Evolutionary conservation across 2,329 filamentous ascomycete species (phyloP).

Genomic region (Pseudogymnoascus sp.): DNA sequence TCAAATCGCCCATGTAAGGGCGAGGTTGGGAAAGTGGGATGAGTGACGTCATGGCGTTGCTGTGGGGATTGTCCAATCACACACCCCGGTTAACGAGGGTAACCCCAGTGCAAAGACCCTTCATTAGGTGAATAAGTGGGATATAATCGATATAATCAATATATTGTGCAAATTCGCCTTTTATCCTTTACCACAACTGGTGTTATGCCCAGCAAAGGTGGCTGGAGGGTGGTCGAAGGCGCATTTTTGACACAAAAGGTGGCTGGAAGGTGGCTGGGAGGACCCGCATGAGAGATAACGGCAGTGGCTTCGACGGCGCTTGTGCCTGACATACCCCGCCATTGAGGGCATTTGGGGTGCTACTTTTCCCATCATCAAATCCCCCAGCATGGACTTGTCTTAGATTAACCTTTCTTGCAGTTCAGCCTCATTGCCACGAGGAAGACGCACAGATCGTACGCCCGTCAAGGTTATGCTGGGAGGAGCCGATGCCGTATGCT

Average conservation of each 20-base stretch:
- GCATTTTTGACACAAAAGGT: not conserved
- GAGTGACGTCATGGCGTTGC: not conserved
- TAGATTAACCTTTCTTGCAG: not conserved
- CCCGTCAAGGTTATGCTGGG: not conserved
- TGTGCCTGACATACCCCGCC: not conserved
- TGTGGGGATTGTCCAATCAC: not conserved
- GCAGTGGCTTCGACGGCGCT: not conserved
- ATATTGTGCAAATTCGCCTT: not conserved
- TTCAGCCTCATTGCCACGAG: not conserved
- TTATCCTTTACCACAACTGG: not conserved
- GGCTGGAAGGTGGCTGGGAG: not conserved
- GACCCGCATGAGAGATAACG: not conserved
- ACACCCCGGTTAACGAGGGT: not conserved
- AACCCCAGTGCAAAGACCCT: not conserved
- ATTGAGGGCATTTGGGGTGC: not conserved
- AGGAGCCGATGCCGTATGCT: not conserved
- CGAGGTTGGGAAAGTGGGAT: conserved; percentile 8
- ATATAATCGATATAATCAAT: not conserved
- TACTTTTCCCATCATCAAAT: not conserved
- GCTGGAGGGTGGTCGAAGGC: not conserved
- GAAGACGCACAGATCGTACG: not conserved
- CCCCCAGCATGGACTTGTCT: not conserved
- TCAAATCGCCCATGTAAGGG: not conserved
- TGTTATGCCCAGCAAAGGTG: not conserved
- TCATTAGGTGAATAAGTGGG: not conserved